These are phyloP conservation scores for Cutaneotrichosporon spelunceum DNA, from an alignment of 1,284 basidiomycete species.

Conservation along the genomic window DNA sequence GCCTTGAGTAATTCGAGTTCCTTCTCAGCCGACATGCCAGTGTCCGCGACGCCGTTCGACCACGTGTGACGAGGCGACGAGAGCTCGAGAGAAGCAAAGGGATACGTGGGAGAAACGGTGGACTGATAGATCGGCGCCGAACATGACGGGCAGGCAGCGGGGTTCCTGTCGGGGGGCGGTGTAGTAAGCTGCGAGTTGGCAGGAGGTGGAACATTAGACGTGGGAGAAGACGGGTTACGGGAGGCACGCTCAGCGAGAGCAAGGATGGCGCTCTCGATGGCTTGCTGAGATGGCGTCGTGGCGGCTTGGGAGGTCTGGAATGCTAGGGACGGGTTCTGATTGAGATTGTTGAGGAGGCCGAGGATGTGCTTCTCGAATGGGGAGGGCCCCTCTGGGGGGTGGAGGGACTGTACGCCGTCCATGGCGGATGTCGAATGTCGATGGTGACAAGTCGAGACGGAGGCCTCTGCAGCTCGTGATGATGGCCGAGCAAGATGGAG, in stretches of 20 bases:
- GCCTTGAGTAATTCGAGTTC: constrained; percentile 78
- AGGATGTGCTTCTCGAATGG: constrained; percentile 43
- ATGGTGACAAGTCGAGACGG: neutral
- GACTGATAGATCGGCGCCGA: constrained; percentile 20
- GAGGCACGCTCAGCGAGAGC: constrained; percentile 36
- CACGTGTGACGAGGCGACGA: constrained; percentile 33
- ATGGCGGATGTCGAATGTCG: constrained; percentile 7
- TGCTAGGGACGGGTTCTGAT: constrained; percentile 40
- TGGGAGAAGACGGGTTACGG: constrained; percentile 1
- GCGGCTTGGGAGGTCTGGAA: constrained; percentile 35
- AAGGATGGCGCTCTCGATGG: constrained; percentile 42
- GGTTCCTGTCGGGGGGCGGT: constrained; percentile 34
- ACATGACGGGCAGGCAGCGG: constrained; percentile 35
- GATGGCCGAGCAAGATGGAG: neutral
- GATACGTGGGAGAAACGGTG: constrained; percentile 16
- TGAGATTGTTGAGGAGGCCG: constrained; percentile 35
- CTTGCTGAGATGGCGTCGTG: constrained; percentile 39
- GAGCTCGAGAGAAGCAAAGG: constrained; percentile 25
- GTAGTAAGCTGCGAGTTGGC: constrained; percentile 25
- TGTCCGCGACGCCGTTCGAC: constrained; percentile 31
- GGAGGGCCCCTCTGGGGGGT: constrained; percentile 16
- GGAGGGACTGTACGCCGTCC: constrained; percentile 6
- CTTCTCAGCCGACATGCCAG: constrained; percentile 55
- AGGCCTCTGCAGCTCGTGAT: neutral
- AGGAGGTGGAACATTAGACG: constrained; percentile 1